A percentile compares a stretch with the other conserved stretches of the same genome.
Conservation (phyloP, 2,329 filamentous ascomycete species). For the Bertia moriformis region DNA sequence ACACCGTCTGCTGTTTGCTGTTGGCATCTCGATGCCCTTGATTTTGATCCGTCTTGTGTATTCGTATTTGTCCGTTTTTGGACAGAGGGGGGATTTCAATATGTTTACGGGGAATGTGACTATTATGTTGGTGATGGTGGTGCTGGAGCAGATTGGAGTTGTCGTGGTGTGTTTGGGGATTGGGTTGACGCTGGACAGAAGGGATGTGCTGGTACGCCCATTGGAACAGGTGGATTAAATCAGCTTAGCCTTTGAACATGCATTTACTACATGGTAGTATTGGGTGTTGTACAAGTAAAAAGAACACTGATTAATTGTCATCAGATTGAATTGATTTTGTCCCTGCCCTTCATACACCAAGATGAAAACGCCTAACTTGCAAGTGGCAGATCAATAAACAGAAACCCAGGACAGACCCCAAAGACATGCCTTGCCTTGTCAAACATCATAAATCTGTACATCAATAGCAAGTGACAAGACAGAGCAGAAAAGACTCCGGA, state of each 20-base stretch:
- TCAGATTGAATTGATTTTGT: no score
- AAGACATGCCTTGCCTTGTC: neutral
- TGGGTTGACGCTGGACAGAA: constrained; percentile 5
- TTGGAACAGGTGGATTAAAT: no score
- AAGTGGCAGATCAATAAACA: no score
- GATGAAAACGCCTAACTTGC: neutral
- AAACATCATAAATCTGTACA: constrained; percentile 1
- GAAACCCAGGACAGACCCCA: neutral
- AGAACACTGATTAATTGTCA: no score
- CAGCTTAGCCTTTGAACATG: no score
- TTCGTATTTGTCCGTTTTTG: constrained; percentile 9
- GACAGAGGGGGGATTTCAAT: constrained; percentile 3
- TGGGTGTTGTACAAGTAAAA: no score
- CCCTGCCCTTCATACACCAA: no score
- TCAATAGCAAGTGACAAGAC: neutral
- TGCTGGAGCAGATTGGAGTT: constrained; percentile 13
- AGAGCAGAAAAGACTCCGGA: neutral
- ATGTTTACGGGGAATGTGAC: constrained; percentile 9
- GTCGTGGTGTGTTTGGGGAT: constrained; percentile 8
- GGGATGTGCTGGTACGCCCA: no score
- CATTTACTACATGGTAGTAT: no score
- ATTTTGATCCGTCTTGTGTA: constrained; percentile 12
- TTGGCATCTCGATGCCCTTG: constrained; percentile 11
- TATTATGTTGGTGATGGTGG: constrained; percentile 13
- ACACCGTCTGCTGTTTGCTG: constrained; percentile 12